Evolutionary conservation across 2,329 filamentous ascomycete genomes (phyloP), one percentile per base, ranked within the genome.

Genomic region (Pseudogymnoascus sp.): DNA sequence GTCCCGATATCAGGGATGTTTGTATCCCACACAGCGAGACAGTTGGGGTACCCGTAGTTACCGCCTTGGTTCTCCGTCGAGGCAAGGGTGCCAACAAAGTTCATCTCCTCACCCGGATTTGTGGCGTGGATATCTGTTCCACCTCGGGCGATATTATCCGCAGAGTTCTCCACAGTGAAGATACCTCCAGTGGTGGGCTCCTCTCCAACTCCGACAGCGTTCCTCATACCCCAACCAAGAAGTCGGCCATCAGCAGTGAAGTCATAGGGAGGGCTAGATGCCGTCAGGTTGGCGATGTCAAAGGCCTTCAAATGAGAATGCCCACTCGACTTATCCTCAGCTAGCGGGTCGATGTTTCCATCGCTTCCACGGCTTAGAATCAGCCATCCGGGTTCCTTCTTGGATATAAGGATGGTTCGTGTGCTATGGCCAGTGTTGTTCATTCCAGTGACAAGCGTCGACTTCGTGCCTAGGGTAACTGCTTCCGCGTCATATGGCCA

Each of bases 21-120:
- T 0, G 82, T 79, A 63, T 82, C 78, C 87, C 87, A 91, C 7
- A 87, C 77, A 0, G 87, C 78, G 68, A 85, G 88, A 75, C 89
- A 91, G 52, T 78, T 74, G 1, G 89, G 89, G 69, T 91, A 92
- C 21, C 88, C 89, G 69, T 87, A 88, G 72, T 90, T 90, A 2
- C 72, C 73, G 14, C 76, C 77, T 62, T 75, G 72, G 19, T 71
- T 62, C 10, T 68, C 70, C 0, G 66, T 66, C 12, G 72, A 69
- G 39, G 68, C 68, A 3, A 89, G 75, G 63, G 79, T 81, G 3
- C 88, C 88, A 64, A 88, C 83, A 71, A 83, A 90, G 73, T 91
- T 91, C 72, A 92, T 74, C 73, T 91, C 86, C 70, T 91, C 89
- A 14, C 80, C 88, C 0, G 88, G 88, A 69, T 91, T 91, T 68